Base-by-base conservation (phyloP, 129 eudicot species). In the Helianthus tuberosus region DNA sequence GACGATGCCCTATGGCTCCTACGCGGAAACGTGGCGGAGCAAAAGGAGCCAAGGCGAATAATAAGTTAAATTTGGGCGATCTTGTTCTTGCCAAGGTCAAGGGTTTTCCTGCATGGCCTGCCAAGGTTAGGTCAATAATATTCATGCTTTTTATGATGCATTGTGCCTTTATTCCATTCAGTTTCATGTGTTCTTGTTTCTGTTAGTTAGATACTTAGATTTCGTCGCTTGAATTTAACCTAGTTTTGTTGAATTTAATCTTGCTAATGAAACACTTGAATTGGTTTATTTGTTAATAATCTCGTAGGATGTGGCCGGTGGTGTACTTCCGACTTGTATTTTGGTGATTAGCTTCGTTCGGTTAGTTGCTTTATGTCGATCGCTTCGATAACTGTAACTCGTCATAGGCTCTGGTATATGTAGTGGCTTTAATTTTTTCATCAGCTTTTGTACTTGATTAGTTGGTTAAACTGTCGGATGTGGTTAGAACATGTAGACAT, bases 51-150 rank as follows among this genome's bases (percentile, higher is more conserved):
- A 84, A 81, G 72, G 48, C 87, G 23, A 87, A 72, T 71, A 76
- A 67, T 49, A 86, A 83, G 73, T 86, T 93, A 76, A 84, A 85
- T 44, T 79, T 93, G 80, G 98, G 98, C 69, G 98, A 93, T 90
- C 96, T 93, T 46, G 98, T 93, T 48, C 96, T 93, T 49, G 98
- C 98, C 52, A 93, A 93, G 85, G 98, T 93, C 68, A 89, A 89
- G 85, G 98, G 98, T 4, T 87, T 80, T 72, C 98, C 98, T 77
- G 87, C 96, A 58, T 93, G 98, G 98, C 98, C 98, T 76, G 98
- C 98, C 68, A 86, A 90, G 98, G 98, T 93, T 73, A 43, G 77
- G 36, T 32, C 2, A 67, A 32, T 73, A 9, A 49, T 29, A 17
- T 15, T 76, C 55, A 52, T 64, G 70, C 12, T 36, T 63, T 6